Base-by-base conservation (phyloP, 495 filamentous ascomycete species). In the Saxophila tyrrhenica region DNA sequence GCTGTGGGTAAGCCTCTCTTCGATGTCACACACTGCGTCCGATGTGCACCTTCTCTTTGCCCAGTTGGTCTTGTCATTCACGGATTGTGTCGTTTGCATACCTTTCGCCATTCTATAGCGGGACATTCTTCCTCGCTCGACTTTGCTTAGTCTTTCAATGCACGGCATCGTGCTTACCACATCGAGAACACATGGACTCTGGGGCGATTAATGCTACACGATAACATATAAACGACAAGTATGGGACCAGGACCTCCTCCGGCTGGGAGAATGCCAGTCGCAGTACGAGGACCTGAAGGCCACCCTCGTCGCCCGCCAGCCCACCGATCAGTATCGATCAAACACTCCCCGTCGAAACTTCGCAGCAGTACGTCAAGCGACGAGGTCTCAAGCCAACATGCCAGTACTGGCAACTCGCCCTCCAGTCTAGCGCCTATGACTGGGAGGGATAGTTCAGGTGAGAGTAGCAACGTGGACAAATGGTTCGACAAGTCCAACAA, bases 401-500 rank as follows among this genome's bases (percentile, higher is more conserved):
- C 25, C 22, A 11, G 15, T 22, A 25, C 24, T 15, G 49, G 20
- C 39, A 20, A 32, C 39, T 49, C 50, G 17, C 54, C 58, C 23
- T 52, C 45, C 5, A 52, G 50, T 29, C 51, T 51, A 1, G 47
- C 55, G 25, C 39, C 56, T 3, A 20, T 39, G 1, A 43, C 46
- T 16, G 51, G 58, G 35, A 68, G 62, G 50, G 46, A 62, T n/a
- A 69, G 67, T 43, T 70, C 69, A 10, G 66, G 65, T 17, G 69
- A 70, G 56, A 72, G 68, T 56, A 72, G 69, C 50, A 67, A 70
- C 50, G 66, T 66, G 5, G 65, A 67, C 23, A 56, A 66, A 39
- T 71, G 69, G 69, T 72, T 70, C 52, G 69, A 71, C 16, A 60
- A 58, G 16, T 65, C 65, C 21, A 72, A 72, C 64, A 70, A 70